phyloP scores from a whole-genome alignment of 441 rosid genomes.

The Gossypium gossypioides region DNA sequence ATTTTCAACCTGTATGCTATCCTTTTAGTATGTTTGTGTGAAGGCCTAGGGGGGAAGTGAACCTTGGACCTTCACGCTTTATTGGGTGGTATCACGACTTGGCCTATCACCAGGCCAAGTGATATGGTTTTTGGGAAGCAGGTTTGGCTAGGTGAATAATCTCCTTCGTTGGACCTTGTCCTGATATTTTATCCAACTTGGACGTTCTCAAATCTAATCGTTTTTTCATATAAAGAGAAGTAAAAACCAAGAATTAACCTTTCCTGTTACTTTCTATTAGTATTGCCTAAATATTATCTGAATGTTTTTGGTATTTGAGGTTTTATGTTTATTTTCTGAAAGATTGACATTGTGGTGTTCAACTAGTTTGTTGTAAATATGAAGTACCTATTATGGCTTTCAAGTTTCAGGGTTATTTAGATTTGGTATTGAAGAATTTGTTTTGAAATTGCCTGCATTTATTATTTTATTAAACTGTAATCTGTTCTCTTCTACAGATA shows the following conservation, averaged over 20 bases:
- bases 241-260: neutral
- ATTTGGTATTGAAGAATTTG: neutral
- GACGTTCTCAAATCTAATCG: neutral
- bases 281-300: neutral
- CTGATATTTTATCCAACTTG: neutral
- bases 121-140: neutral
- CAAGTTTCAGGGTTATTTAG: neutral
- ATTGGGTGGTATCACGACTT: neutral
- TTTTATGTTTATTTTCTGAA: neutral
- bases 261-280: neutral
- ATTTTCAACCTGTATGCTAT: neutral
- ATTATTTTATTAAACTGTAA: constrained; percentile 3
- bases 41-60: neutral
- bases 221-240: neutral
- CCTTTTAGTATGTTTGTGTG: neutral
- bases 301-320: neutral
- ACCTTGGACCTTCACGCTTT: constrained; percentile 2
- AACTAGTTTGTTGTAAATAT: neutral
- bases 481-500: constrained; percentile 39
- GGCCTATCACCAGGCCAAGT: neutral
- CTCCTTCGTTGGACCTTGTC: neutral
- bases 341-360: neutral
- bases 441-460: neutral
- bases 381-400: neutral
- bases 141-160: neutral